Conservation (phyloP, 208 protist genomes). For the Trypanosoma melophagium region DNA sequence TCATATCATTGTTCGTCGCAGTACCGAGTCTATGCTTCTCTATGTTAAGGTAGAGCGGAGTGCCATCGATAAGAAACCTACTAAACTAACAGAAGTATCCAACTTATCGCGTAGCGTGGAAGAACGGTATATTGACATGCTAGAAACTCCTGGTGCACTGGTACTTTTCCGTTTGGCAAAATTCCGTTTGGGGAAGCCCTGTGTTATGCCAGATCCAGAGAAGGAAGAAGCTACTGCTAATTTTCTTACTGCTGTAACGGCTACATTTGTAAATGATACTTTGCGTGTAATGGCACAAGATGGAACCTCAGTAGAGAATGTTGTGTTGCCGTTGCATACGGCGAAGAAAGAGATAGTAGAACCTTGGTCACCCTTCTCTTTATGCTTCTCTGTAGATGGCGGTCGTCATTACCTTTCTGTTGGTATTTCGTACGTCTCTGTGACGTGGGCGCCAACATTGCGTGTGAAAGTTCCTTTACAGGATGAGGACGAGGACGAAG, state of each 20-base stretch:
- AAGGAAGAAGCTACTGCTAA: slow-evolving; percentile 10
- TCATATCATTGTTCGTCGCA: slow-evolving; percentile 56
- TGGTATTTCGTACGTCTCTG: slow-evolving; percentile 60
- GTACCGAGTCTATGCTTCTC: slow-evolving; percentile 47
- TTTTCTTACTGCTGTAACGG: slow-evolving; percentile 26
- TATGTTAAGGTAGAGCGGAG: slow-evolving; percentile 29
- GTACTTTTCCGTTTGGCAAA: slow-evolving; percentile 53
- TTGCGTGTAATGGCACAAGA: slow-evolving; percentile 5
- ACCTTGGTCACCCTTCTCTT: slow-evolving; percentile 41
- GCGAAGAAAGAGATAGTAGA: slow-evolving; percentile 16
- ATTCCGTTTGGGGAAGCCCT: slow-evolving; percentile 43
- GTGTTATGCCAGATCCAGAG: slow-evolving; percentile 12
- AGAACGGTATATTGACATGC: slow-evolving; percentile 41
- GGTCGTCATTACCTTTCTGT: slow-evolving; percentile 58
- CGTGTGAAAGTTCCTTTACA: slow-evolving; percentile 30
- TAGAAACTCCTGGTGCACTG: slow-evolving; percentile 40
- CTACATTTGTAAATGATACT: slow-evolving; percentile 9
- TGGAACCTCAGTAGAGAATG: slow-evolving; percentile 12
- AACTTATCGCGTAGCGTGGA: slow-evolving; percentile 13
- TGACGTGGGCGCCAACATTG: slow-evolving; percentile 60
- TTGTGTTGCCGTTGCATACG: slow-evolving; percentile 41
- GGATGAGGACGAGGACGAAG: slow-evolving; percentile 27
- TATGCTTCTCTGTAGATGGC: slow-evolving; percentile 75
- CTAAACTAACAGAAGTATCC: not conserved
- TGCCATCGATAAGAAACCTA: not conserved